Evolutionary conservation across 2,329 filamentous ascomycete species (phyloP).

Genomic region (Cordyceps tenuipes): DNA sequence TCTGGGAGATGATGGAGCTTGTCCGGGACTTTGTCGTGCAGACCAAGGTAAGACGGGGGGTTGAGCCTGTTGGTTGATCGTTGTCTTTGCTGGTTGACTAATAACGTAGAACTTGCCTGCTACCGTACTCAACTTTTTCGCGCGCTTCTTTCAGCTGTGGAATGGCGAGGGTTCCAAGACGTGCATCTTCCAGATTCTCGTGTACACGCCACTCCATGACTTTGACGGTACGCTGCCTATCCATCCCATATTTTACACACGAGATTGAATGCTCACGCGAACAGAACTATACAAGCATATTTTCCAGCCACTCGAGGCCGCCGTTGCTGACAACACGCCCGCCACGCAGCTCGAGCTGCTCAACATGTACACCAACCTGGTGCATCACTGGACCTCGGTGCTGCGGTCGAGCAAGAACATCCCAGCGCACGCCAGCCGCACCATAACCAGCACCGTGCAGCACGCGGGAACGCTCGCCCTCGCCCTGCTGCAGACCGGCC

Average conservation of each 20-base stretch:
- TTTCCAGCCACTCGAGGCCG: conserved; percentile 43
- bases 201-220: conserved; percentile 43
- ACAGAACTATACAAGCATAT: conserved; percentile 43
- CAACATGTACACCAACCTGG: conserved; percentile 56
- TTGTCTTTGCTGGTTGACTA: conserved; percentile 12
- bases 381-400: conserved; percentile 49
- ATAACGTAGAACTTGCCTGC: conserved; percentile 35
- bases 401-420: conserved; percentile 33
- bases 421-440: conserved; percentile 27
- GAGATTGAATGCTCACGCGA: conserved; percentile 16
- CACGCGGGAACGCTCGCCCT: conserved; percentile 50
- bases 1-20: conserved; percentile 47
- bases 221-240: conserved; percentile 42
- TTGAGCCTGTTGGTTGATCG: neutral
- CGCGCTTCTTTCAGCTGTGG: conserved; percentile 50
- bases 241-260: neutral
- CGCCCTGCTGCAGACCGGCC: conserved; percentile 48
- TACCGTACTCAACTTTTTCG: conserved; percentile 41
- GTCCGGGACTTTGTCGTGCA: conserved; percentile 47
- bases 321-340: conserved; percentile 39
- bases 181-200: conserved; percentile 49
- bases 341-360: conserved; percentile 53
- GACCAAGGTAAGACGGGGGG: conserved; percentile 40
- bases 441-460: conserved; percentile 34
- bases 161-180: conserved; percentile 48